Evolutionary conservation across 2,329 filamentous ascomycete species (phyloP), one percentile per base, ranked within the genome.

Genomic region (Tolypocladium guangdongense): DNA sequence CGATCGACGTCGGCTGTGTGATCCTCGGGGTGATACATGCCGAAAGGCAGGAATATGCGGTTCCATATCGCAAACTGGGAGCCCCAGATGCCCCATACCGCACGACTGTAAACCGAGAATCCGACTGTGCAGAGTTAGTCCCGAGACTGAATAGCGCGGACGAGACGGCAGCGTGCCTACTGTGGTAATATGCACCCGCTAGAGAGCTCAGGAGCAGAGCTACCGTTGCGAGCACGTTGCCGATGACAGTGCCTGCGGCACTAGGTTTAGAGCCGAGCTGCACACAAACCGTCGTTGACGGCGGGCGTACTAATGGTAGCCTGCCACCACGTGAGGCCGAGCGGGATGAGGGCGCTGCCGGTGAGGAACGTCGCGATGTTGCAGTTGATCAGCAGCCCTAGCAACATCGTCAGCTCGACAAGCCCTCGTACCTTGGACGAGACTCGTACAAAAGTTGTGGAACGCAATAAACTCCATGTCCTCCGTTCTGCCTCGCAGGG

Each of bases 331-430:
- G 64, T 71, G 20, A 73, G 62, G 3, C 71, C 70, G 14, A 71
- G 54, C 1, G 70, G 67, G 48, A 73, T 71, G 22, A 73, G 63
- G n/a, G 70, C 67, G 45, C 70, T 72, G 36, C 71, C 71, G 0
- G 69, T 70, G 20, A 73, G 60, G 52, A 69, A 74, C 1, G 68
- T 72, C 1, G 70, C 64, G 55, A 73, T 73, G 55, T 70, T 73
- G 54, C 67, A 73, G 55, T 77, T 76, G 57, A 74, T 69, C 47
- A 77, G 58, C n/a, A 77, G 63, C 73, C 72, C 72, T 74, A 32
- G 32, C 2, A 37, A 36, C 11, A 0, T 3, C 18, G 4, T 46
- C 43, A 46, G 43, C 18, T n/a, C n/a, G n/a, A 12, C 24, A 7
- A 32, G 2, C 4, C 35, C 20, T 50, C 20, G 35, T 18, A 10